A percentile compares a stretch with the other conserved stretches of the same genome.
Conservation (phyloP, 2,329 filamentous ascomycete species). For the Ploettnerulaceae sp. region DNA sequence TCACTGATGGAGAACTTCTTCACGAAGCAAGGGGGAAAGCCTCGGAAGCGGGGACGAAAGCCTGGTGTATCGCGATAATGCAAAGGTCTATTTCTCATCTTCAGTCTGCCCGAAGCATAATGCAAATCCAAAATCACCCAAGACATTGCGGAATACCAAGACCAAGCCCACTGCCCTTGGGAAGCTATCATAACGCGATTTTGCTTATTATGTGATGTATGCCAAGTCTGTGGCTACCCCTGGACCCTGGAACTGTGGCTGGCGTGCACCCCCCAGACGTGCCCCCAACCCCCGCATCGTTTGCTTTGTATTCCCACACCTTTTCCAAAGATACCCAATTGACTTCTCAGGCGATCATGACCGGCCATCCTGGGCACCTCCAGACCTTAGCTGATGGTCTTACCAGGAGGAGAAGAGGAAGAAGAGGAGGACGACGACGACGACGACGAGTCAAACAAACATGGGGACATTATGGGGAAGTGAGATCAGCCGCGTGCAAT, state of each 20-base stretch:
- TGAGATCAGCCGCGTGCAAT: too few species aligned
- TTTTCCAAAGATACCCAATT: too few species aligned
- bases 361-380: not conserved
- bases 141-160: not conserved
- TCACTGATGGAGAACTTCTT: slow-evolving; percentile 7
- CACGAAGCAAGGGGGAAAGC: slow-evolving; percentile 5
- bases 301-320: too few species aligned
- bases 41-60: slow-evolving; percentile 5
- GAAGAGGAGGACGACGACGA: too few species aligned
- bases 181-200: not conserved
- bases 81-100: not conserved
- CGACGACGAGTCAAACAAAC: too few species aligned
- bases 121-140: not conserved
- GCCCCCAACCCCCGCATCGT: not conserved
- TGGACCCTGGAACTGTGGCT: not conserved
- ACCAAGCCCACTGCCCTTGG: not conserved
- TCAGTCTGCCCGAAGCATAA: not conserved
- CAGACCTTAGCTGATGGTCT: not conserved
- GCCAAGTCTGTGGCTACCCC: not conserved
- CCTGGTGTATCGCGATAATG: slow-evolving; percentile 1
- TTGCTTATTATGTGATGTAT: too few species aligned
- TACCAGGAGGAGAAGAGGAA: not conserved
- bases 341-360: not conserved
- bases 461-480: slow-evolving; percentile 2
- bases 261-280: not conserved